phyloP scores from a whole-genome alignment of 192 early-diverging fungal species.

The Backusella macrospora region DNA sequence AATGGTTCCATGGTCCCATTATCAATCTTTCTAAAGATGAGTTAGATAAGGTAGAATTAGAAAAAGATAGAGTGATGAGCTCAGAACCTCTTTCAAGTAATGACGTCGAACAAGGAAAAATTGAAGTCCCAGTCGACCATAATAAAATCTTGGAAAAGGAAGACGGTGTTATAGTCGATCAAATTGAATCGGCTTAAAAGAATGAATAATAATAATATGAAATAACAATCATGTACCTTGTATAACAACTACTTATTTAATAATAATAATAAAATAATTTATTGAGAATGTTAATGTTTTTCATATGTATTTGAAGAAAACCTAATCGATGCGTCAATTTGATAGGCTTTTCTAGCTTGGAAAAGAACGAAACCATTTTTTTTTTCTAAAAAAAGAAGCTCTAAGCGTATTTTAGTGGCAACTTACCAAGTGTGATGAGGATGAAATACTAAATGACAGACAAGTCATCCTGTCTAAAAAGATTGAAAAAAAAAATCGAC shows the following conservation, averaged over 20 bases:
- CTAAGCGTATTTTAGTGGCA: no score
- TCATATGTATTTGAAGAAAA: not conserved
- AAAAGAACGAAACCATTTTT: no score
- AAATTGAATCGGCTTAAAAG: not conserved
- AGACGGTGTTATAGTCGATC: not conserved
- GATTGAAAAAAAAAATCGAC: no score
- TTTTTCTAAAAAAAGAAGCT: no score
- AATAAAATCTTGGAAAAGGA: not conserved
- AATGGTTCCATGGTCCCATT: conserved; percentile 27
- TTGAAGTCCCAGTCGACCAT: not conserved
- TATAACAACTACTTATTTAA: not conserved
- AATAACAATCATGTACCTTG: not conserved
- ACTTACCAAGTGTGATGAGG: no score
- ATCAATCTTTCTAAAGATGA: conserved; percentile 13
- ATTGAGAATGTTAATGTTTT: not conserved
- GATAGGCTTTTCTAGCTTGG: no score
- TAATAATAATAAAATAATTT: conserved; percentile 2
- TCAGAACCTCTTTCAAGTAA: not conserved
- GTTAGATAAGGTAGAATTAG: not conserved
- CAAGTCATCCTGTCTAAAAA: no score
- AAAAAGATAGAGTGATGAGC: not conserved
- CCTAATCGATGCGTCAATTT: no score
- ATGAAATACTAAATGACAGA: no score
- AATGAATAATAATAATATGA: not conserved
- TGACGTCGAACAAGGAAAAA: conserved; percentile 7